Percentiles rank a stretch among this genome's conserved stretches.
These are phyloP conservation scores for Fragilariopsis cylindrus DNA, from an alignment of 108 stramenopile genomes.

Conservation along the genomic window DNA sequence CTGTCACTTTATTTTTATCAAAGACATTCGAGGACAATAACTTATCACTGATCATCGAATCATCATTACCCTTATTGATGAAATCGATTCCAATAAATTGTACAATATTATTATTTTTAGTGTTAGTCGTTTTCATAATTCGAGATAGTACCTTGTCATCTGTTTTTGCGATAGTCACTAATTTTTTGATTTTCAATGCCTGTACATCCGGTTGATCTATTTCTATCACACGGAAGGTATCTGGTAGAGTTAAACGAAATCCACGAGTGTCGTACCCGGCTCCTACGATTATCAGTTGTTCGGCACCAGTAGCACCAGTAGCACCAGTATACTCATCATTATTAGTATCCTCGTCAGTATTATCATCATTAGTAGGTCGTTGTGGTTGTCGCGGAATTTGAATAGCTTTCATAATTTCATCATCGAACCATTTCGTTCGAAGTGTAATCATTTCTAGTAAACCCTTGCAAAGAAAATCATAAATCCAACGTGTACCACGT, in stretches of 20 bases:
- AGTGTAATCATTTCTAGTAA: constrained; percentile 6
- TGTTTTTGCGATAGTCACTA: constrained; percentile 12
- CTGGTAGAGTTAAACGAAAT: constrained; percentile 11
- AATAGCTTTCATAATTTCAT: constrained; percentile 8
- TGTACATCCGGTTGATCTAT: constrained; percentile 3
- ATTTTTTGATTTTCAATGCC: background rate
- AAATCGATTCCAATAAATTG: constrained; percentile 26
- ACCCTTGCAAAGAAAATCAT: background rate
- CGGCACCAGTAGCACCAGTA: background rate
- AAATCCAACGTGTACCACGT: background rate
- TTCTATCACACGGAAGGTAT: background rate
- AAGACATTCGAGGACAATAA: background rate
- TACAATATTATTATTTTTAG: constrained; percentile 7
- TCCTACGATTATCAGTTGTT: constrained; percentile 13
- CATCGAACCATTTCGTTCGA: constrained; percentile 26
- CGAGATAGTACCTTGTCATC: background rate
- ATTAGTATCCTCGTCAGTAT: too few species aligned
- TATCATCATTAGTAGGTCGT: too few species aligned
- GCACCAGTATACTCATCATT: background rate
- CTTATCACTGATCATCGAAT: constrained; percentile 16
- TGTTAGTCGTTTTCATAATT: background rate
- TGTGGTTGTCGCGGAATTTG: background rate
- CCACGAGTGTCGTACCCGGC: constrained; percentile 24
- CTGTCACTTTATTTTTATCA: background rate
- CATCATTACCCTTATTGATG: background rate